Evolutionary conservation across 352 stramenopile genomes (phyloP), one percentile per base, ranked within the genome.

Genomic region (Phytophthora syringae): DNA sequence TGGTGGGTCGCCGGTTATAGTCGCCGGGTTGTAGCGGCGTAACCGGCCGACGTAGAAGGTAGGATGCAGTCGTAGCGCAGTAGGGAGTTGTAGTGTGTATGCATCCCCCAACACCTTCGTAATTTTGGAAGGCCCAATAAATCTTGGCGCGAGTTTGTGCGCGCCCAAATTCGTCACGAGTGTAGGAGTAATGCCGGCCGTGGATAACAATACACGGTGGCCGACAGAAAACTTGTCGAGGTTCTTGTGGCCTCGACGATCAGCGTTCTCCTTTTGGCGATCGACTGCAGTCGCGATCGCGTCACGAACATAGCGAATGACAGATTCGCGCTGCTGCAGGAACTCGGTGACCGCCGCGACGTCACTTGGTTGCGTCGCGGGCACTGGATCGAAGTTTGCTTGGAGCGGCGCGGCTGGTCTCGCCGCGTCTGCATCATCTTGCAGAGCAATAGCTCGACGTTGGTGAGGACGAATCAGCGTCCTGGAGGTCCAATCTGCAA

Each of bases 141-240:
- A 70, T 18, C 53, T 21, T 1, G 59, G 59, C 28, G 24, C 36
- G 25, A 73, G 37, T 42, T 67, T 71, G 13, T 52, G 55, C 4
- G 30, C 20, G 32, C 34, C 37, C n/a, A 67, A 36, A 22, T 52
- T 68, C 21, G 51, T 59, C 20, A 54, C 47, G 1, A 15, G 22
- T 7, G 32, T 34, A 22, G 52, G 42, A 39, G 24, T 16, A 20
- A 71, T 57, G 10, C 49, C 54, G 7, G 45, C 53, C 24, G 36
- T 64, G n/a, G 51, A 72, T 9, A 72, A 16, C 4, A 76, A 40
- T 2, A 76, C 62, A 37, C 53, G 49, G 27, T 65, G 56, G 9
- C 59, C 53, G n/a, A 60, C 34, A n/a, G 11, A 3, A 18, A 44
- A 44, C 37, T 21, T 44, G 16, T 44, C 42, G 42, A 49, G 3